phyloP scores from a whole-genome alignment of 1,139 yeast species.

The Yamadazyma epiphylla region DNA sequence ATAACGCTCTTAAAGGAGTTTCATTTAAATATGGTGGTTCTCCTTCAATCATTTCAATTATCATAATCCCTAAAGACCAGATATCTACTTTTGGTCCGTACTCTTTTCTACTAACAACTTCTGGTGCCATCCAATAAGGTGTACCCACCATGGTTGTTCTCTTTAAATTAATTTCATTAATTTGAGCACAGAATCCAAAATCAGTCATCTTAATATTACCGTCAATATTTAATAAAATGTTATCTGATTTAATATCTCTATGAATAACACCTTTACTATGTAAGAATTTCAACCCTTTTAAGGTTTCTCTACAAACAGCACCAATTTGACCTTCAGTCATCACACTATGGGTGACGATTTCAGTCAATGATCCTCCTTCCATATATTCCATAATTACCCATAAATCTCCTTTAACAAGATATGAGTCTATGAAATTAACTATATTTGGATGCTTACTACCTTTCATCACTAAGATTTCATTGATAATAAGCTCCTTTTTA shows the following conservation, averaged over 20 bases:
- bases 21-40: slow-evolving; percentile 97
- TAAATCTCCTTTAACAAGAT: slow-evolving; percentile 65
- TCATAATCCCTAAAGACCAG: slow-evolving; percentile 97
- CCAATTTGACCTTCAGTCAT: slow-evolving; percentile 98
- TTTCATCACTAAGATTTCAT: slow-evolving; percentile 92
- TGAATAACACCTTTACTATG: slow-evolving; percentile 95
- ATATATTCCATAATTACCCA: slow-evolving; percentile 99
- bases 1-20: slow-evolving; percentile 87
- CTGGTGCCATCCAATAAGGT: slow-evolving; percentile 99
- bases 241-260: slow-evolving; percentile 94
- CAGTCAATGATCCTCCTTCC: slow-evolving; percentile 97
- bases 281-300: slow-evolving; percentile 78
- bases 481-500: slow-evolving; percentile 88
- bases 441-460: slow-evolving; percentile 87
- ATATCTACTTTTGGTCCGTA: slow-evolving; percentile 97
- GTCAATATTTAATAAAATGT: slow-evolving; percentile 71
- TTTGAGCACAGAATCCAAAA: slow-evolving; percentile 93
- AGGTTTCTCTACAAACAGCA: slow-evolving; percentile 89
- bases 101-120: slow-evolving; percentile 88
- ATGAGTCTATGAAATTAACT: slow-evolving; percentile 88
- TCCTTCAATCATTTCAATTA: slow-evolving; percentile 96
- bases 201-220: slow-evolving; percentile 92
- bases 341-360: slow-evolving; percentile 90
- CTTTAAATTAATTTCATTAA: slow-evolving; percentile 78
- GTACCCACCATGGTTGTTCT: slow-evolving; percentile 99